Conservation (phyloP, 345 rosid genomes). For the Durio zibethinus region DNA sequence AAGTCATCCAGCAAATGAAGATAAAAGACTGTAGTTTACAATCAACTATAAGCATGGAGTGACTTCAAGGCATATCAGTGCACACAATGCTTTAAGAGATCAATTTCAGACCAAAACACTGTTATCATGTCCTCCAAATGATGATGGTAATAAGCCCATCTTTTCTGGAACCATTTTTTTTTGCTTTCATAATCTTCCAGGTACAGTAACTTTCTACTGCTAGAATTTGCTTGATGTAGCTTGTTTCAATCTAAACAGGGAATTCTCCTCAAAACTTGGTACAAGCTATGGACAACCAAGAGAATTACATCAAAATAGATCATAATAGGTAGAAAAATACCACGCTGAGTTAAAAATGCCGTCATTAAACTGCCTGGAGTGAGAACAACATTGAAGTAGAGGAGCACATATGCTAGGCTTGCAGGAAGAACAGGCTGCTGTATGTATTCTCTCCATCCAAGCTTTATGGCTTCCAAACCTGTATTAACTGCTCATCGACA, state of each 20-base stretch:
- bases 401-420: conserved; percentile 86
- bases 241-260: neutral
- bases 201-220: neutral
- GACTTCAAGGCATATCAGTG: neutral
- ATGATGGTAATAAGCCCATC: neutral
- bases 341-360: conserved; percentile 83
- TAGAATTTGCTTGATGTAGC: neutral
- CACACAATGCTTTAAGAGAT: neutral
- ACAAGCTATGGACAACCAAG: neutral
- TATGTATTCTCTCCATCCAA: conserved; percentile 92
- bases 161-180: neutral
- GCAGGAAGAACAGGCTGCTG: conserved; percentile 97
- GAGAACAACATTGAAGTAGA: conserved; percentile 83
- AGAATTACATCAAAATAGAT: conserved; percentile 1
- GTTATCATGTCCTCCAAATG: neutral
- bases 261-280: neutral
- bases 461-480: conserved; percentile 78
- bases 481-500: conserved; percentile 34
- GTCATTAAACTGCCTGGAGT: conserved; percentile 96
- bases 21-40: neutral
- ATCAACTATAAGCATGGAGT: neutral
- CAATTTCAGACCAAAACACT: neutral
- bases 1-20: neutral
- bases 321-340: conserved; percentile 31
- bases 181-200: neutral